phyloP scores from a whole-genome alignment of 2,329 filamentous ascomycete genomes.

The Tolypocladium cylindrosporum region DNA sequence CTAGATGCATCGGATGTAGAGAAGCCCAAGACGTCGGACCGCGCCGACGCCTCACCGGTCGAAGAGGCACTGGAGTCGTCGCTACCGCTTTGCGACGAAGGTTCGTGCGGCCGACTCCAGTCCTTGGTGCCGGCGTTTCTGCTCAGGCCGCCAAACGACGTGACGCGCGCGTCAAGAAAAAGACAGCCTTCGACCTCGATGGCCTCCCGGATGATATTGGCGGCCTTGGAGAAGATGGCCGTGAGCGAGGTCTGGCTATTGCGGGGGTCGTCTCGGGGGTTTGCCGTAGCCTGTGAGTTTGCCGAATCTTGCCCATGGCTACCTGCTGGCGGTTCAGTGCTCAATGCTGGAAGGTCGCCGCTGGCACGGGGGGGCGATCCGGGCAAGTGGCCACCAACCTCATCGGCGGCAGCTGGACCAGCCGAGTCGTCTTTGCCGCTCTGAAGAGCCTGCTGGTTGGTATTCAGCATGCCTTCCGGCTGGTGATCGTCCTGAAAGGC shows the following conservation, averaged over 20 bases:
- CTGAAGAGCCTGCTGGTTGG: constrained; percentile 4
- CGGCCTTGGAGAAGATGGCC: constrained; percentile 30
- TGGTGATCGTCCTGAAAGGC: constrained; percentile 5
- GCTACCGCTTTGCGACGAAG: constrained; percentile 11
- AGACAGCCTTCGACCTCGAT: constrained; percentile 28
- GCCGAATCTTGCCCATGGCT: background rate
- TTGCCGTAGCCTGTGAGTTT: background rate
- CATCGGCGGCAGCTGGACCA: background rate
- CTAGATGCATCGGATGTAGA: constrained; percentile 23
- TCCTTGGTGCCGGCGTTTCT: background rate
- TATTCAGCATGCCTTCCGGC: constrained; percentile 8
- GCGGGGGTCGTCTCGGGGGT: background rate
- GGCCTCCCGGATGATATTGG: constrained; percentile 30
- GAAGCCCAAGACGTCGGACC: constrained; percentile 26
- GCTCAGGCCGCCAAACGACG: constrained; percentile 7
- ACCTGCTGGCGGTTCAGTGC: background rate
- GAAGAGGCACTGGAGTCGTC: constrained; percentile 7
- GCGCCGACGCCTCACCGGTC: constrained; percentile 1
- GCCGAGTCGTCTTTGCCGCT: background rate
- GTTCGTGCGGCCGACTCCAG: constrained; percentile 10
- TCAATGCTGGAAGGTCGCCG: too few species aligned
- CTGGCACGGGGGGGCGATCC: background rate
- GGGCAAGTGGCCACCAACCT: background rate
- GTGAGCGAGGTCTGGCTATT: background rate
- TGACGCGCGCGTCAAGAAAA: constrained; percentile 22